phyloP scores from a whole-genome alignment of 257 asterid genomes.

The Anisodus tanguticus region DNA sequence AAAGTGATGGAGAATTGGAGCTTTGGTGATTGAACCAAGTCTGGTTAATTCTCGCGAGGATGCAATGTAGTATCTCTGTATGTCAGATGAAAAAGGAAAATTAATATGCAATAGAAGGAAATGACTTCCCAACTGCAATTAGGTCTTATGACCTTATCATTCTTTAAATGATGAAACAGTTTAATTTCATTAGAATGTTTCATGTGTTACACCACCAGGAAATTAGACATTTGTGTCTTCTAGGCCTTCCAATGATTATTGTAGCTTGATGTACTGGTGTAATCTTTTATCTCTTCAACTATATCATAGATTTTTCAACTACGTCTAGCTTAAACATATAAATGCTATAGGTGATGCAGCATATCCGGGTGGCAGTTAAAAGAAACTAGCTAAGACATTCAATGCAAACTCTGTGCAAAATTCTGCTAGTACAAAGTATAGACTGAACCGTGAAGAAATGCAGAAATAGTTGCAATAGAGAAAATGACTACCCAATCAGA shows the following conservation, averaged over 20 bases:
- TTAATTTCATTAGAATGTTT: not conserved
- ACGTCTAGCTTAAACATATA: not conserved
- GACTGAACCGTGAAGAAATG: not conserved
- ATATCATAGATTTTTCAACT: not conserved
- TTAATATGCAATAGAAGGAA: not conserved
- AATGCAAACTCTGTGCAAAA: not conserved
- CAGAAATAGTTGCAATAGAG: not conserved
- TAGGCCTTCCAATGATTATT: not conserved
- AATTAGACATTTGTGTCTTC: not conserved
- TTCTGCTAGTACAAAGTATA: not conserved
- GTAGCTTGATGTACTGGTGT: not conserved
- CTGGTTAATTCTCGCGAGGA: slow-evolving; percentile 80
- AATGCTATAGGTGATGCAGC: slow-evolving; percentile 10
- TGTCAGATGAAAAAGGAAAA: not conserved
- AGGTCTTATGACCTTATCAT: not conserved
- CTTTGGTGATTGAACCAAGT: slow-evolving; percentile 64
- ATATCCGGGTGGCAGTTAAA: slow-evolving; percentile 14
- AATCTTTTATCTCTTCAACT: not conserved
- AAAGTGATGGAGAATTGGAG: slow-evolving; percentile 80
- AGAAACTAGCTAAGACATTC: slow-evolving; percentile 18
- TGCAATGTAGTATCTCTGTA: slow-evolving; percentile 64
- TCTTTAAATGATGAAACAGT: slow-evolving; percentile 2
- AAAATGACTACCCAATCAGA: not conserved
- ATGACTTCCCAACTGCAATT: not conserved
- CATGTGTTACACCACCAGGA: slow-evolving; percentile 13